Evolutionary conservation across 2,329 filamentous ascomycete species (phyloP).

Genomic region (Coleophoma crateriformis): DNA sequence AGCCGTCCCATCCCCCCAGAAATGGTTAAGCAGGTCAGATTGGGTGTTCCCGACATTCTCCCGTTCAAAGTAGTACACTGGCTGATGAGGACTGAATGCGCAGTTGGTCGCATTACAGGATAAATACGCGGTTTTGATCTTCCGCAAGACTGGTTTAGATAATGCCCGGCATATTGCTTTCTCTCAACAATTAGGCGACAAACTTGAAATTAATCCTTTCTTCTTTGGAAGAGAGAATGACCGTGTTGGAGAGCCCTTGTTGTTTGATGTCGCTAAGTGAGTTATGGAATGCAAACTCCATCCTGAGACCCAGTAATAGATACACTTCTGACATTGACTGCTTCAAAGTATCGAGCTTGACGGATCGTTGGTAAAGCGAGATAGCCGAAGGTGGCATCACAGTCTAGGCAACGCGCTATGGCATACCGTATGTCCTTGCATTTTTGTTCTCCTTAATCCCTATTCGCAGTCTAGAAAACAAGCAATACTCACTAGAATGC

Average conservation of each 20-base stretch:
- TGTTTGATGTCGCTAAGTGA: neutral
- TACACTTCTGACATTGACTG: too few relatives aligned
- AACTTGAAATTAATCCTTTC: conserved; percentile 29
- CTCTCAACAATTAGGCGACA: conserved; percentile 40
- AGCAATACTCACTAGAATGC: neutral
- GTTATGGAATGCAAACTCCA: neutral
- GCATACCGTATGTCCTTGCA: neutral
- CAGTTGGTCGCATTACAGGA: conserved; percentile 20
- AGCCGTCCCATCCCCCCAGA: conserved; percentile 23
- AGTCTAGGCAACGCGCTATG: neutral
- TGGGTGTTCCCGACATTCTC: conserved; percentile 9
- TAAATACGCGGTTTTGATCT: conserved; percentile 43
- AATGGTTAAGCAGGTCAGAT: conserved; percentile 25
- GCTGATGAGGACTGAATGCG: neutral
- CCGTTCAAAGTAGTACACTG: too few relatives aligned
- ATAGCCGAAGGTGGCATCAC: neutral
- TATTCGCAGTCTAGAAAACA: too few relatives aligned
- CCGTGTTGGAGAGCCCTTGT: conserved; percentile 9
- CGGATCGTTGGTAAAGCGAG: neutral
- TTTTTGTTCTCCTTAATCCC: neutral
- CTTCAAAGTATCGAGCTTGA: neutral
- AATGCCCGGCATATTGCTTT: conserved; percentile 45
- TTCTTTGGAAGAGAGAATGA: conserved; percentile 18
- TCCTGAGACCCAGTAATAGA: too few relatives aligned
- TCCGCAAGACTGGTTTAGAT: conserved; percentile 42